Evolutionary conservation across 208 protist species (phyloP).

Genomic region (Phytomonas francai): DNA sequence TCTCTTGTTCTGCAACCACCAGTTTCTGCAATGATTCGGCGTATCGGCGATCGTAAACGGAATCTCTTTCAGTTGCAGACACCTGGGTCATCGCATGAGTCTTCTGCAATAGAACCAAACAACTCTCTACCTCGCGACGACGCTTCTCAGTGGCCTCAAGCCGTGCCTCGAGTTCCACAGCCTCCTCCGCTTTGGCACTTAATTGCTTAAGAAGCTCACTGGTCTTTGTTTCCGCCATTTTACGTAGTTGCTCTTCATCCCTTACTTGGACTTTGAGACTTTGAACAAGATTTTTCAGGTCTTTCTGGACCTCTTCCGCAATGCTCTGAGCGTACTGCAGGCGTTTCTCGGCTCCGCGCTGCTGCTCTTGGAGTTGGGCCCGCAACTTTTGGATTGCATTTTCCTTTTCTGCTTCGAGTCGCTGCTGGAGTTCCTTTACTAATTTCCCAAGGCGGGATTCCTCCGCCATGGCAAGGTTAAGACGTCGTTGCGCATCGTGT

Average conservation of each 20-base stretch:
- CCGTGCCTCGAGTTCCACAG: neutral
- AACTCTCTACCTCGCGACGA: neutral
- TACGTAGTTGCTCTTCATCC: neutral
- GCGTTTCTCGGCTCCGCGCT: constrained; percentile 6
- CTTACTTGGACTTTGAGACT: neutral
- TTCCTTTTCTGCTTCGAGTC: constrained; percentile 13
- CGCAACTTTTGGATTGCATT: constrained; percentile 17
- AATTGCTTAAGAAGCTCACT: neutral
- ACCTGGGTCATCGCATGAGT: neutral
- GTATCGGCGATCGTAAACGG: neutral
- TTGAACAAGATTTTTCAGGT: constrained; percentile 1
- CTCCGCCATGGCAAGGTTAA: neutral
- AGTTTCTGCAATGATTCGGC: neutral
- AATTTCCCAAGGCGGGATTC: neutral
- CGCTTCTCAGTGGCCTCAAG: neutral
- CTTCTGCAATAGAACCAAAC: neutral
- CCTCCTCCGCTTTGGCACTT: neutral
- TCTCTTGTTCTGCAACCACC: neutral
- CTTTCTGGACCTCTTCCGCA: constrained; percentile 3
- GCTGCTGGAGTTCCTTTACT: neutral
- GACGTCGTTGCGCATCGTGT: neutral
- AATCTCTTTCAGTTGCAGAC: neutral
- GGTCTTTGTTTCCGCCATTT: neutral
- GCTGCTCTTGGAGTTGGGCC: constrained; percentile 15
- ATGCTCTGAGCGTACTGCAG: constrained; percentile 8